Conservation (phyloP, 116 monocot species). For the Dioscorea cayenensis region DNA sequence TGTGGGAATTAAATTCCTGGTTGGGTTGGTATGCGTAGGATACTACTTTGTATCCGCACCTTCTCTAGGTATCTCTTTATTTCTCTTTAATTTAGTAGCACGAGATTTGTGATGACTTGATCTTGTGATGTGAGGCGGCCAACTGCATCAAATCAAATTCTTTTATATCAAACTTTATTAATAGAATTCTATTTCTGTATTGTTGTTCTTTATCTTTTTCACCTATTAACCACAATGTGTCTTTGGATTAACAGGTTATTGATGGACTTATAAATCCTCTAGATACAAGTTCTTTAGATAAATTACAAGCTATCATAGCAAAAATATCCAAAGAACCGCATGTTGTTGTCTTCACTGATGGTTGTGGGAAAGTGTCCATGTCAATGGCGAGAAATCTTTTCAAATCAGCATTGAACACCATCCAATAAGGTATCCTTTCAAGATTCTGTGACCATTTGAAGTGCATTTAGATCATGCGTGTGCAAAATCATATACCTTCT, state of each 20-base stretch:
- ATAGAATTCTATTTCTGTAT: too few species aligned
- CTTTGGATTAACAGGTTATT: slow-evolving; percentile 40
- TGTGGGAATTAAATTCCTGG: too few species aligned
- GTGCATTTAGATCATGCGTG: slow-evolving; percentile 19
- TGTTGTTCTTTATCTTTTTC: neutral
- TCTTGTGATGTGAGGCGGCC: too few species aligned
- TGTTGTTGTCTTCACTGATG: slow-evolving; percentile 36
- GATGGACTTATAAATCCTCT: slow-evolving; percentile 54
- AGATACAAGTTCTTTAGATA: slow-evolving; percentile 30
- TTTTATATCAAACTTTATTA: too few species aligned
- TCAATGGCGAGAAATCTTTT: slow-evolving; percentile 25
- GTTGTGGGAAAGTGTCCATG: slow-evolving; percentile 6
- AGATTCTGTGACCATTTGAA: slow-evolving; percentile 11
- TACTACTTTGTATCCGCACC: too few species aligned
- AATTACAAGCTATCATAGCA: slow-evolving; percentile 39
- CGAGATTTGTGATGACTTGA: too few species aligned
- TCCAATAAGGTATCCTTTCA: neutral
- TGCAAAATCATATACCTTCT: too few species aligned
- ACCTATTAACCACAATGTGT: neutral
- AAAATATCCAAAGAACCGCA: slow-evolving; percentile 37
- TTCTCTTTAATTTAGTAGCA: too few species aligned
- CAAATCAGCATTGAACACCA: slow-evolving; percentile 10
- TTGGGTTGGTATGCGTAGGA: too few species aligned
- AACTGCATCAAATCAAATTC: too few species aligned
- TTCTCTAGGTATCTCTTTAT: too few species aligned